These are phyloP conservation scores for Starmerella bombicola DNA, from an alignment of 805 yeast species.

Conservation along the genomic window DNA sequence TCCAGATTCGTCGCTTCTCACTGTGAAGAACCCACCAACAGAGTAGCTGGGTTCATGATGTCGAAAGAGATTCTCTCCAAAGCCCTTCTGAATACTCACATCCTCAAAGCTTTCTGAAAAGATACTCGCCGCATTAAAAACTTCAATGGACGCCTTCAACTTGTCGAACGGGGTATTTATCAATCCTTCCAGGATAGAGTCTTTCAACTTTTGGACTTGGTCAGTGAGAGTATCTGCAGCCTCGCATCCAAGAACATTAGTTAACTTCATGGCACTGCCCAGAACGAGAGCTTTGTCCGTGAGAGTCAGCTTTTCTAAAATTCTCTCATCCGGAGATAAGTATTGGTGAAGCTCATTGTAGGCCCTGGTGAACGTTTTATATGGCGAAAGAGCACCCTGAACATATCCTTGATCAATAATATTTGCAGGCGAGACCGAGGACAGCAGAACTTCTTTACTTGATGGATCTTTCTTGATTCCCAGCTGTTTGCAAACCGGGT, in stretches of 20 bases:
- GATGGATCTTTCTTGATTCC: conserved; percentile 2
- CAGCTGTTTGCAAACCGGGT: conserved; percentile 6
- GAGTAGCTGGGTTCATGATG: too few relatives aligned
- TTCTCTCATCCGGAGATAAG: neutral
- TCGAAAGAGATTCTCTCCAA: too few relatives aligned
- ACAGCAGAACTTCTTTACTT: neutral
- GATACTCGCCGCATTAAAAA: too few relatives aligned
- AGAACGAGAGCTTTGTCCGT: neutral
- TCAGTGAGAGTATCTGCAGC: too few relatives aligned
- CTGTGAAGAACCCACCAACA: neutral
- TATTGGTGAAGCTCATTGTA: neutral
- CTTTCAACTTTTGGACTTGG: too few relatives aligned
- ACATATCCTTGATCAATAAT: conserved; percentile 10
- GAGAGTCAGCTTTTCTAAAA: neutral
- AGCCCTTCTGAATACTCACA: too few relatives aligned
- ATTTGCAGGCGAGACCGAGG: neutral
- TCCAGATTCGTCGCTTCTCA: neutral
- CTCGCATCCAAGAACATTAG: too few relatives aligned
- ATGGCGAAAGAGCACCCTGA: conserved; percentile 1
- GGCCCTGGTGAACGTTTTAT: conserved; percentile 6
- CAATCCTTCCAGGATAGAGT: too few relatives aligned
- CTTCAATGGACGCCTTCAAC: too few relatives aligned
- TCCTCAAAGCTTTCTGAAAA: too few relatives aligned
- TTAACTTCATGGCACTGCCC: neutral
- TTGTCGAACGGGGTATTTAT: too few relatives aligned